A percentile compares a stretch with the other conserved stretches of the same genome.
These are phyloP conservation scores for Colletotrichum sp. DNA, from an alignment of 2,329 filamentous ascomycete species.

Conservation along the genomic window DNA sequence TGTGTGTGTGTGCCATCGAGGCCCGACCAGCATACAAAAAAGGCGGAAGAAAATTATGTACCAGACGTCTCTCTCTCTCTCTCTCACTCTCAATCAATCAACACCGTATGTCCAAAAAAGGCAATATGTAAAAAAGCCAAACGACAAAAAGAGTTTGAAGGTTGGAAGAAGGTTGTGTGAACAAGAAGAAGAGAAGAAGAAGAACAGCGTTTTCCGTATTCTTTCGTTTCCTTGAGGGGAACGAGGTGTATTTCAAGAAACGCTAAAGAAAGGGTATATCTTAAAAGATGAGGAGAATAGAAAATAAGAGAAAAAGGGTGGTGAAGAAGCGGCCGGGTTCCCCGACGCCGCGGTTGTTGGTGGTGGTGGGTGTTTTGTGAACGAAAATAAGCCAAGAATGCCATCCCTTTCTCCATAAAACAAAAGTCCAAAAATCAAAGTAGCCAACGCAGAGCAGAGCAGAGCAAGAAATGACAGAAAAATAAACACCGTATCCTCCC, in stretches of 20 bases:
- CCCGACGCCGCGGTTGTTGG: not conserved
- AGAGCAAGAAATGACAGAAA: not conserved
- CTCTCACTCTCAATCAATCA: not conserved
- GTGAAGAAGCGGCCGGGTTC: not conserved
- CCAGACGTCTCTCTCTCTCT: not conserved
- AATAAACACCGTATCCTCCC: not conserved
- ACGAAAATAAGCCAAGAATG: not conserved
- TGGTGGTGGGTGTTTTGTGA: not conserved
- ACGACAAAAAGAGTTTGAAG: not conserved
- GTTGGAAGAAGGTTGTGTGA: not conserved
- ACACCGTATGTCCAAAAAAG: not conserved
- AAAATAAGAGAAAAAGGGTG: not conserved
- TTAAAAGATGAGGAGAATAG: not conserved
- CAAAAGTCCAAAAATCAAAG: not conserved
- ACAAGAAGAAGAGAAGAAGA: not conserved
- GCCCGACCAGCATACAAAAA: not conserved
- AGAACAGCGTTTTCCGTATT: not conserved
- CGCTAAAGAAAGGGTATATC: conserved; percentile 19
- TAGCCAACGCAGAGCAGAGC: not conserved
- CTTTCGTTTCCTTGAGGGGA: not conserved
- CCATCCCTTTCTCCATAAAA: not conserved
- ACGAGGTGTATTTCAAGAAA: not conserved
- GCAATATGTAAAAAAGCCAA: not conserved
- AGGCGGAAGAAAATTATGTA: not conserved
- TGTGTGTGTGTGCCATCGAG: not conserved